Base-by-base conservation (phyloP, 2,329 filamentous ascomycete species). In the Paecilomyces formosus region DNA sequence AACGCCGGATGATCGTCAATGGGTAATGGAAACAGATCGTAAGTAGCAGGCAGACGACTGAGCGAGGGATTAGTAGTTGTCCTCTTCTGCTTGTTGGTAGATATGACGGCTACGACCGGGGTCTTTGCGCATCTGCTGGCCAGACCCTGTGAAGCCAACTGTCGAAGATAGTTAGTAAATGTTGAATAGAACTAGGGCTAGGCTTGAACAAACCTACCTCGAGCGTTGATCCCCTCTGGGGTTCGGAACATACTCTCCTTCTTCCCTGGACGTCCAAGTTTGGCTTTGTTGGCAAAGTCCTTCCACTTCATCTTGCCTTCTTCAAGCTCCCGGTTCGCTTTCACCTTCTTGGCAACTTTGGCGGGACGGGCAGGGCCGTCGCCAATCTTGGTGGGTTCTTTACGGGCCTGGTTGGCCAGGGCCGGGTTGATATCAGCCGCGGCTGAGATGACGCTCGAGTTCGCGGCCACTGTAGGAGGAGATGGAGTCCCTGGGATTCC, bases 211-310 rank as follows among this genome's bases (percentile, higher is more conserved):
- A 51, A 61, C 61, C 52, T 78, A 96, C 92, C 92, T 88, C 92
- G 85, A 59, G 89, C 92, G 68, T 90, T 85, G 24, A 94, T 83
- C 61, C 90, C 88, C 31, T 96, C 92, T 0, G 92, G 91, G 2
- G 92, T 97, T 53, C 92, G 87, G 73, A 97, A 97, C 92, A 97
- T 97, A 81, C 91, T 96, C 54, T 96, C 90, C 77, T 96, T 96
- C 78, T 93, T 93, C 24, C 73, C 73, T 57, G 85, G 79, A 70
- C 90, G 92, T n/a, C 79, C 77, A 60, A 79, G 72, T 70, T 85
- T 86, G 60, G 81, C 79, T 73, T 95, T 96, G 69, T 82, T 81
- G 64, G 86, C 89, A 74, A 96, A 99, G 63, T 95, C 90, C 72
- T 97, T 89, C 94, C 94, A 99, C 72, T 94, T 96, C 69, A 79